Conservation (phyloP, 2,329 filamentous ascomycete genomes). For the Aureobasidium zeae region DNA sequence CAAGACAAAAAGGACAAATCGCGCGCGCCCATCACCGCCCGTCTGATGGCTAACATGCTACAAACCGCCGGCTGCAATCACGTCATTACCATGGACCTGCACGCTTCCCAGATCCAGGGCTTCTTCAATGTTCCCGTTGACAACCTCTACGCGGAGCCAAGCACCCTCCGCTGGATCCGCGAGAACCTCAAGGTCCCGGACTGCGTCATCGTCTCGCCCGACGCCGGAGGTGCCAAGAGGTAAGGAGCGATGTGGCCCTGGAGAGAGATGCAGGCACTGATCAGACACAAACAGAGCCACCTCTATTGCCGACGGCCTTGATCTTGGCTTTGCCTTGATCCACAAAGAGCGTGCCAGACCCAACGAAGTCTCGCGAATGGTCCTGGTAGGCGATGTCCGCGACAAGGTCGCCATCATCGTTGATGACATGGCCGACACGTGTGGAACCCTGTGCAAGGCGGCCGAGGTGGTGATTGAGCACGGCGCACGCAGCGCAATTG, state of each 20-base stretch:
- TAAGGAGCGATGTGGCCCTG: conserved; percentile 27
- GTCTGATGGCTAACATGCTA: conserved; percentile 95
- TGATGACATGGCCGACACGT: conserved; percentile 97
- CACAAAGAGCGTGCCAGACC: conserved; percentile 92
- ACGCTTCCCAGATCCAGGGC: conserved; percentile 87
- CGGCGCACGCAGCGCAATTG: conserved; percentile 78
- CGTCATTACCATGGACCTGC: conserved; percentile 93
- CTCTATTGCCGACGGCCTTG: conserved; percentile 83
- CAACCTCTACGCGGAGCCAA: conserved; percentile 88
- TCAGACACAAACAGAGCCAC: conserved; percentile 53
- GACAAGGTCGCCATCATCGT: conserved; percentile 92
- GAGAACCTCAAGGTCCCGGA: conserved; percentile 74
- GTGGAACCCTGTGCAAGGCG: conserved; percentile 79
- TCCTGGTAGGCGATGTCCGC: conserved; percentile 86
- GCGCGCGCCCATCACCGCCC: conserved; percentile 90
- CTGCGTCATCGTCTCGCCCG: conserved; percentile 88
- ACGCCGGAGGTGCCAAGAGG: conserved; percentile 90
- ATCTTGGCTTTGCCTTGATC: conserved; percentile 85
- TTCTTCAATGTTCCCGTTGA: conserved; percentile 82
- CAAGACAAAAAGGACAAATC: conserved; percentile 98
- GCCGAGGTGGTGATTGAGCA: conserved; percentile 81
- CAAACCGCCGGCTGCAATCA: conserved; percentile 89
- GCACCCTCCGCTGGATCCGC: conserved; percentile 81
- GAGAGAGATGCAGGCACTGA: conserved; percentile 2
- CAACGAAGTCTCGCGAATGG: conserved; percentile 88